A percentile compares a stretch with the other conserved stretches of the same genome.
These are phyloP conservation scores for Septoria petroselini DNA, from an alignment of 2,329 filamentous ascomycete species.

Conservation along the genomic window DNA sequence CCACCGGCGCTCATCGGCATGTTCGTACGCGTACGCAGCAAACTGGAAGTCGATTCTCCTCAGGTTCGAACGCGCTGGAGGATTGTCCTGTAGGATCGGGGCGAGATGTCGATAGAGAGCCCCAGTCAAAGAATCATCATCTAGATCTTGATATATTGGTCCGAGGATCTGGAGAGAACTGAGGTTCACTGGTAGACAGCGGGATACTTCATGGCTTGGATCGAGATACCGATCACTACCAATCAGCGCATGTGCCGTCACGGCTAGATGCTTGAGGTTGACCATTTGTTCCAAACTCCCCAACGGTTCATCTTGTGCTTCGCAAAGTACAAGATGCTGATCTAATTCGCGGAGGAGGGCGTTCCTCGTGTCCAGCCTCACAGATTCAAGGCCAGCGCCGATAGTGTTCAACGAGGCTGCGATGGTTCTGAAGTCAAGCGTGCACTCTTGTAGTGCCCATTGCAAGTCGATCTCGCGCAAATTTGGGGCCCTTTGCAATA, in stretches of 20 bases:
- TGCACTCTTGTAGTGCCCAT: conserved; percentile 10
- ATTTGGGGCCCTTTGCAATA: conserved; percentile 14
- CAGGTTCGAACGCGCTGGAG: background rate
- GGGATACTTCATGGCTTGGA: background rate
- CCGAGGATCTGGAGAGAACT: conserved; percentile 2
- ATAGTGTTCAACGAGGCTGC: conserved; percentile 10
- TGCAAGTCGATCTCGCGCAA: conserved; percentile 8
- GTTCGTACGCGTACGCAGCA: background rate
- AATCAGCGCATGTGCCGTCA: conserved; percentile 11
- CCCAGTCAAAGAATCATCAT: background rate
- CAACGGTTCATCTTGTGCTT: conserved; percentile 9
- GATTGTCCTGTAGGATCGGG: background rate
- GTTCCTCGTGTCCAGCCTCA: conserved; percentile 12
- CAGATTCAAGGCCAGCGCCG: conserved; percentile 5
- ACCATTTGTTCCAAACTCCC: conserved; percentile 5
- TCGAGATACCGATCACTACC: background rate
- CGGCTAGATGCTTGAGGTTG: conserved; percentile 1
- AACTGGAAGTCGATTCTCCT: background rate
- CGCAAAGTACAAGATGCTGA: background rate
- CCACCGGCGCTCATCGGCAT: background rate
- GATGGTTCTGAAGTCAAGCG: conserved; percentile 10
- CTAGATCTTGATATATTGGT: conserved; percentile 10
- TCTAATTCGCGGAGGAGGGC: conserved; percentile 1
- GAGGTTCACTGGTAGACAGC: background rate
- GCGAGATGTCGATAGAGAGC: background rate